Evolutionary conservation across 805 yeast genomes (phyloP).

Genomic region (Candida lessepsii): DNA sequence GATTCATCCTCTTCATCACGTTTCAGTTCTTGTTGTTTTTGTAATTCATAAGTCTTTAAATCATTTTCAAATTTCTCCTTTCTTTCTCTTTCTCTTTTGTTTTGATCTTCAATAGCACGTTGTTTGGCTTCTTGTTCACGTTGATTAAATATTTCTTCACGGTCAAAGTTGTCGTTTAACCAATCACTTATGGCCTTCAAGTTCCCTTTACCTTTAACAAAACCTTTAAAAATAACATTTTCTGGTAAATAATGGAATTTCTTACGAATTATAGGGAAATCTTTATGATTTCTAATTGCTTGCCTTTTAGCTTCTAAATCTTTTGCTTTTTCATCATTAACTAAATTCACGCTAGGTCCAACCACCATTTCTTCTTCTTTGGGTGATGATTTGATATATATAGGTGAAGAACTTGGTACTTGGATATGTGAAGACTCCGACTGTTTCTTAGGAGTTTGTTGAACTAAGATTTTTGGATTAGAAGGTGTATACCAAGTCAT

Average conservation of each 20-base stretch:
- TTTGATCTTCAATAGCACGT: slow-evolving; percentile 16
- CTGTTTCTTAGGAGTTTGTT: slow-evolving; percentile 19
- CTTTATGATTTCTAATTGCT: slow-evolving; percentile 36
- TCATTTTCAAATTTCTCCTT: slow-evolving; percentile 8
- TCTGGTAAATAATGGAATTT: slow-evolving; percentile 40
- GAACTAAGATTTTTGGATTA: slow-evolving; percentile 18
- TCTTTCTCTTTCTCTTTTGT: too few relatives aligned
- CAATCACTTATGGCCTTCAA: slow-evolving; percentile 39
- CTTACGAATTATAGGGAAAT: slow-evolving; percentile 37
- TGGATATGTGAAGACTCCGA: slow-evolving; percentile 24
- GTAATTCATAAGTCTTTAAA: slow-evolving; percentile 8
- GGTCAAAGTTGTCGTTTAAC: slow-evolving; percentile 35
- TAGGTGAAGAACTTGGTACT: slow-evolving; percentile 44
- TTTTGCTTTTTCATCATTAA: slow-evolving; percentile 23
- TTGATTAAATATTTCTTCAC: slow-evolving; percentile 22
- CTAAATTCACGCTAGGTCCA: slow-evolving; percentile 15
- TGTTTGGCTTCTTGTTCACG: slow-evolving; percentile 15
- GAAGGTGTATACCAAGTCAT: slow-evolving; percentile 17
- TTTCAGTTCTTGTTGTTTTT: slow-evolving; percentile 13
- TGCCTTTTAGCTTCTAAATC: slow-evolving; percentile 35
- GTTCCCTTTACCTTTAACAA: slow-evolving; percentile 43
- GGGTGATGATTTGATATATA: slow-evolving; percentile 29
- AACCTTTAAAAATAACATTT: slow-evolving; percentile 40
- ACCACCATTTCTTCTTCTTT: slow-evolving; percentile 7
- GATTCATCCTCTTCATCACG: slow-evolving; percentile 34